Conservation (phyloP, 257 asterid species). For the Gardenia jasminoides region DNA sequence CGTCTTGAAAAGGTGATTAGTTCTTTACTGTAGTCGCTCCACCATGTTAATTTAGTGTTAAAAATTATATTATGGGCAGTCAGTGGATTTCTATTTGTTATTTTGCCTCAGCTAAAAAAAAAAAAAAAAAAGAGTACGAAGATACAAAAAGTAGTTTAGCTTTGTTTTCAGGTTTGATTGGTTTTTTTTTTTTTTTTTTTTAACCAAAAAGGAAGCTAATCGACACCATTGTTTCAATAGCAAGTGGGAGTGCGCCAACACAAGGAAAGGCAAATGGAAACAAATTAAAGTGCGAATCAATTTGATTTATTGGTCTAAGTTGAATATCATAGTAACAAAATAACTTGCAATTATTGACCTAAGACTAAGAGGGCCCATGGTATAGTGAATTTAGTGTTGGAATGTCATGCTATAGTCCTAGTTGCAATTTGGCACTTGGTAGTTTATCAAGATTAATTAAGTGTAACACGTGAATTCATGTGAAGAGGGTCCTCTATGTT, state of each 20-base stretch:
- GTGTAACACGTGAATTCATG: conserved; percentile 63
- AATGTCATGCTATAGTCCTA: conserved; percentile 24
- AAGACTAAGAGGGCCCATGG: conserved; percentile 36
- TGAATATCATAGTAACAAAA: conserved; percentile 14
- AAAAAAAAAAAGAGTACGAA: neutral
- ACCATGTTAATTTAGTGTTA: too few species aligned
- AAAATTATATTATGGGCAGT: neutral
- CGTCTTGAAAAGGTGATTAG: conserved; percentile 6
- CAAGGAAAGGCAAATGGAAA: conserved; percentile 32
- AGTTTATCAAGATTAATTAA: conserved; percentile 27
- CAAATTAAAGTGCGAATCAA: conserved; percentile 36
- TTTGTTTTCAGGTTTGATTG: neutral
- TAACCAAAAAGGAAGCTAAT: neutral
- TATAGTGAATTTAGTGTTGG: conserved; percentile 37
- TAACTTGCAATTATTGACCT: conserved; percentile 38
- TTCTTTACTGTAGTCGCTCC: too few species aligned
- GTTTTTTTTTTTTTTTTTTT: neutral
- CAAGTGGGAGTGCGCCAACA: conserved; percentile 26
- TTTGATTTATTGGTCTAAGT: conserved; percentile 19
- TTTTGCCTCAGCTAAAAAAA: neutral
- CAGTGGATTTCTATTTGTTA: neutral
- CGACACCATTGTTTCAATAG: neutral
- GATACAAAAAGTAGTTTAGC: too few species aligned
- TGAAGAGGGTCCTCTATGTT: conserved; percentile 54
- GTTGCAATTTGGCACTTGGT: conserved; percentile 13